phyloP scores from a whole-genome alignment of 306 rosid genomes.

The Argentina anserina region DNA sequence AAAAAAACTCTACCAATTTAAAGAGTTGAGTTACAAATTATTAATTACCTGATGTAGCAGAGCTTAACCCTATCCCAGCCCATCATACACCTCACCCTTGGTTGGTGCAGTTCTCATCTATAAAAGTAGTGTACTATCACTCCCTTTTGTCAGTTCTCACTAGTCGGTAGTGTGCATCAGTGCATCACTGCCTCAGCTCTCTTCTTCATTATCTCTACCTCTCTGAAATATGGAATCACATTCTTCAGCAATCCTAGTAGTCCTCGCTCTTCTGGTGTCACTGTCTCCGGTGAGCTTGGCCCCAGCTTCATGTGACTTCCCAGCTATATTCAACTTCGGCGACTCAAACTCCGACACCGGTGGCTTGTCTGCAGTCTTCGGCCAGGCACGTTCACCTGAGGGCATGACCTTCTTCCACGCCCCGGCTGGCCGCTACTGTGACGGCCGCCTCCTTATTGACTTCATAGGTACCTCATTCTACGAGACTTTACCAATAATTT shows the following conservation, averaged over 20 bases:
- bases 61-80: neutral
- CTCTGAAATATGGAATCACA: slow-evolving; percentile 20
- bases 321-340: slow-evolving; percentile 85
- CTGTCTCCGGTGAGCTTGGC: slow-evolving; percentile 20
- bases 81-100: neutral
- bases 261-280: slow-evolving; percentile 18
- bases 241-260: slow-evolving; percentile 3
- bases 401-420: slow-evolving; percentile 59
- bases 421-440: slow-evolving; percentile 64
- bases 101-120: neutral
- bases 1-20: too few relatives aligned
- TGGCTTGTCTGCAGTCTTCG: slow-evolving; percentile 83
- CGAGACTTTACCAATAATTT: too few relatives aligned
- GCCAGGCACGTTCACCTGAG: slow-evolving; percentile 63
- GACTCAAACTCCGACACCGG: slow-evolving; percentile 96
- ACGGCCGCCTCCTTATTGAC: slow-evolving; percentile 77
- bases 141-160: too few relatives aligned
- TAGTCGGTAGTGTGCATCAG: too few relatives aligned
- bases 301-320: slow-evolving; percentile 46
- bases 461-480: slow-evolving; percentile 47
- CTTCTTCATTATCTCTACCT: neutral
- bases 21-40: too few relatives aligned
- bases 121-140: too few relatives aligned
- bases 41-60: neutral
- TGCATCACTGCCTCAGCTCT: neutral